Conservation (phyloP, 345 rosid genomes). For the Bretschneidera sinensis region DNA sequence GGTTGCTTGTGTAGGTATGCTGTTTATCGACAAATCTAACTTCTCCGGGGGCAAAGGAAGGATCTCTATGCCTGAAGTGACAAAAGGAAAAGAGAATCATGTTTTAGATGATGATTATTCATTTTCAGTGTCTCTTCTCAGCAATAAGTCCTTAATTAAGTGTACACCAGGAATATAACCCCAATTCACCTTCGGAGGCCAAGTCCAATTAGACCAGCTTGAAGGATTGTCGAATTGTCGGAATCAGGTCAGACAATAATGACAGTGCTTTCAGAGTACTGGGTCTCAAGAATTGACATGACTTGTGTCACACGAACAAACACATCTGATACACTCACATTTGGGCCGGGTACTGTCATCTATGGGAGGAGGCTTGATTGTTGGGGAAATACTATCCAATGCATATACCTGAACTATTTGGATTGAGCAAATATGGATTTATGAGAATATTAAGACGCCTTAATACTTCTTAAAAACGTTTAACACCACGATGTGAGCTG, state of each 20-base stretch:
- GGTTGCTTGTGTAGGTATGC: conserved; percentile 87
- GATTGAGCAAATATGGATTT: not conserved
- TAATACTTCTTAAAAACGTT: not conserved
- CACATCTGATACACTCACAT: conserved; percentile 84
- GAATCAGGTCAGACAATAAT: conserved; percentile 85
- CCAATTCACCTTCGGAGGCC: conserved; percentile 65
- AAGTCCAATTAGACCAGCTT: conserved; percentile 80
- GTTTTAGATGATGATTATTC: not conserved
- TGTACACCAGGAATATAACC: too few species aligned
- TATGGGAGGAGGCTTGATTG: conserved; percentile 82
- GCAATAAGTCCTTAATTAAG: too few species aligned
- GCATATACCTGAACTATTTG: conserved; percentile 57
- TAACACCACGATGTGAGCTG: too few species aligned
- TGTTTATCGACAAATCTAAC: conserved; percentile 65
- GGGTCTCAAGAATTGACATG: conserved; percentile 95
- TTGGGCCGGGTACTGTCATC: conserved; percentile 95
- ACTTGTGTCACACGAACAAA: conserved; percentile 87
- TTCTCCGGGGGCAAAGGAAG: conserved; percentile 71
- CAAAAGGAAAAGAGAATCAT: not conserved
- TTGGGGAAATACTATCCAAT: conserved; percentile 68
- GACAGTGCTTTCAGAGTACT: conserved; percentile 70
- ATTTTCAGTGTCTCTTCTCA: not conserved
- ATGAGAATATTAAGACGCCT: not conserved
- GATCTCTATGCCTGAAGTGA: conserved; percentile 65
- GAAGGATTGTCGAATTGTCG: conserved; percentile 76